Evolutionary conservation across 148 eudicot genomes (phyloP), one percentile per base, ranked within the genome.

Genomic region (Spergularia bocconei): DNA sequence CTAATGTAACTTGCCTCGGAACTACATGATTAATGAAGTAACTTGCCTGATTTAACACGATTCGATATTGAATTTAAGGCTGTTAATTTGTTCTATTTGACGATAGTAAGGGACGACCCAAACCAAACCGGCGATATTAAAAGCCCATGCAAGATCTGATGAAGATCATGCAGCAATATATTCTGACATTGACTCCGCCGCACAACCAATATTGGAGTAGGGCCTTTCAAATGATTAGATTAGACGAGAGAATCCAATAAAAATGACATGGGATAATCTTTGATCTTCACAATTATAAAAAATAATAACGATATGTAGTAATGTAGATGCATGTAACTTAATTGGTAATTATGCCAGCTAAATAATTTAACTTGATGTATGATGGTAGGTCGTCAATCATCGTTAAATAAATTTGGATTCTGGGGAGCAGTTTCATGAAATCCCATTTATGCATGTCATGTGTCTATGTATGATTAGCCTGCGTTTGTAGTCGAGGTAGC

Each of bases 131-230:
- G 10, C 10, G 48, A 44, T 44, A 44, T 44, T 8, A 44, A 44
- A 9, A 44, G 48, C 48, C 48, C 48, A 44, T 44, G 48, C 48
- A 44, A 44, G 48, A 44, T 44, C 48, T 19, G 1, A 59, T 17
- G 20, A 25, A 21, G 63, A 59, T 59, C 29, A 21, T 44, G 71
- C 19, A 47, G 56, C 54, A 67, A 50, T 47, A 67, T 50, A 36
- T 19, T 67, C 11, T 15, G 48, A 65, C 52, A 65, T 41, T 59
- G 63, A 59, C 63, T 59, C 33, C 33, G 63, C 63, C 63, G 63
- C 29, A 25, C 63, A 59, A 59, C 0, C 10, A 8, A 25, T 19
- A 19, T 9, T 20, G 29, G 63, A 19, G 63, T 59, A 21, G 63
- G 63, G 10, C 63, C 63, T 59, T 44, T 1, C 33, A 59, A 59